phyloP scores from a whole-genome alignment of 129 eudicot genomes.

The Artemisia annua region DNA sequence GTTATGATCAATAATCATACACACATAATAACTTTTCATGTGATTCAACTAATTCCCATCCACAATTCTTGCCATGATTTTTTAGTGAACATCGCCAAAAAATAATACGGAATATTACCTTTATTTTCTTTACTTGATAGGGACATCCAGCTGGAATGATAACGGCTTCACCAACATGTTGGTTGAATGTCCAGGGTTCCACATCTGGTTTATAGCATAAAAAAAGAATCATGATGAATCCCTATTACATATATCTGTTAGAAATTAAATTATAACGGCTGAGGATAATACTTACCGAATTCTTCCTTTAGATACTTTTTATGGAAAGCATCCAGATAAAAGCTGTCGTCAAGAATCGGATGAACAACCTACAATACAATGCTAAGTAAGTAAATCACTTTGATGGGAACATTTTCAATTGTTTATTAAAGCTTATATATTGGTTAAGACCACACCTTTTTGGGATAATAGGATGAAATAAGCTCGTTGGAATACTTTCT shows the following conservation, averaged over 20 bases:
- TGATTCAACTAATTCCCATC: background rate
- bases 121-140: constrained; percentile 70
- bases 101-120: constrained; percentile 39
- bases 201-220: constrained; percentile 46
- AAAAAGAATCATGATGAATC: background rate
- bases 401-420: background rate
- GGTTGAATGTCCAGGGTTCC: constrained; percentile 93
- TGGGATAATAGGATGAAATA: constrained; percentile 31
- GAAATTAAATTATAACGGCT: background rate
- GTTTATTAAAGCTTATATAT: background rate
- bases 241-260: background rate
- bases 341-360: constrained; percentile 77
- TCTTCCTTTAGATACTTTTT: constrained; percentile 82
- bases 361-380: constrained; percentile 59
- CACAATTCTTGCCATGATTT: constrained; percentile 1
- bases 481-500: constrained; percentile 64
- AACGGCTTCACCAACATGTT: constrained; percentile 82
- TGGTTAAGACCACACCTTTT: constrained; percentile 37
- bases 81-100: constrained; percentile 3
- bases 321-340: constrained; percentile 72
- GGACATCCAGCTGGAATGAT: constrained; percentile 97
- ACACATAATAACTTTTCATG: background rate
- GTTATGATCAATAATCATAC: background rate
- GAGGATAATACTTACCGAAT: constrained; percentile 50
- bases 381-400: constrained; percentile 2